Base-by-base conservation (phyloP, 2,329 filamentous ascomycete species). In the Botrytis squamosa region DNA sequence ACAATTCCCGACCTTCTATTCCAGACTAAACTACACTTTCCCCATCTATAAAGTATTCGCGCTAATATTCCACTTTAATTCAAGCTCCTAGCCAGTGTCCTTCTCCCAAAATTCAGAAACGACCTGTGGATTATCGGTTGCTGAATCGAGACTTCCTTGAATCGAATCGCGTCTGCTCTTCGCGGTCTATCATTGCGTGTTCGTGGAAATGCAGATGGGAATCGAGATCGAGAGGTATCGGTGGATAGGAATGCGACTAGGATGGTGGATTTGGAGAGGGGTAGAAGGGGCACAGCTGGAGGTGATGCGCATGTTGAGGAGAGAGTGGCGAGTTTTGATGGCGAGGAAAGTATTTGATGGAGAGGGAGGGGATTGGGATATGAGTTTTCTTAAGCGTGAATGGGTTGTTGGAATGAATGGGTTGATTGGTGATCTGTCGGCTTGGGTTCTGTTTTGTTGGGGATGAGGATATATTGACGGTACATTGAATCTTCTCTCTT, bases 351-450 rank as follows among this genome's bases (percentile, higher is more conserved):
- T 18, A 29, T 57, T 57, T 57, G 52, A 57, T 57, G 25, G 14
- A n/a, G 25, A 52, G 49, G 49, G 49, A 52, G 49, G 12, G 25
- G 10, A 12, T 25, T 52, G 10, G 4, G 0, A 52, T n/a, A 2
- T 14, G 25, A 0, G 1, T 6, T 29, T 9, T 29, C 1, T 29
- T 18, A 0, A 4, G 6, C 0, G 25, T 8, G 6, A 3, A 9
- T 29, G n/a, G 1, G 18, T 57, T 16, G 52, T 18, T 29, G n/a
- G 52, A 57, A 57, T 8, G n/a, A 1, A 57, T 29, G 14, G 3
- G n/a, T 57, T 57, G 12, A 55, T n/a, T 55, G n/a, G 14, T 57
- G 25, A 57, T 18, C 14, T 29, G 14, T 3, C 6, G 3, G 8
- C n/a, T 29, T 16, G 52, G 16, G 6, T 9, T 18, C 6, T 18